Conservation (phyloP, 176 grass and related monocot species). For the Avena sativa region DNA sequence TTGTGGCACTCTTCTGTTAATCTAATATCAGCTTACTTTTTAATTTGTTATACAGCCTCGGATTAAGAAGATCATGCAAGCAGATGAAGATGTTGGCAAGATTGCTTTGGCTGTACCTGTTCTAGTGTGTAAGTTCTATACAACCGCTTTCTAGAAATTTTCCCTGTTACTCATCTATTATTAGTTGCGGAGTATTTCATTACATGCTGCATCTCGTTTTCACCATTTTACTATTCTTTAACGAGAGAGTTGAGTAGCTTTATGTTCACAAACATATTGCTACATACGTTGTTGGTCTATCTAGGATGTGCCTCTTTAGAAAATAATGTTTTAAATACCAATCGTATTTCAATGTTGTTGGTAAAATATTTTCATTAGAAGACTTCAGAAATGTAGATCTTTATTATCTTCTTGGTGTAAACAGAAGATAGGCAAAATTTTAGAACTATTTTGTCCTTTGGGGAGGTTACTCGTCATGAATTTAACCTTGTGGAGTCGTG, state of each 20-base stretch:
- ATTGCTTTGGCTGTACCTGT: slow-evolving; percentile 94
- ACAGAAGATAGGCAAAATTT: neutral
- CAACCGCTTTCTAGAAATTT: slow-evolving; percentile 1
- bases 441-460: neutral
- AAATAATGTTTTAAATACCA: slow-evolving; percentile 8
- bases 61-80: slow-evolving; percentile 99
- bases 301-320: neutral
- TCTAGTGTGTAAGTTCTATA: slow-evolving; percentile 90
- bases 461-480: neutral
- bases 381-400: neutral
- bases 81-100: slow-evolving; percentile 97
- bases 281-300: neutral
- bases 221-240: neutral
- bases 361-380: slow-evolving; percentile 12
- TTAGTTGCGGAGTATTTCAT: neutral
- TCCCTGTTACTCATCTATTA: neutral
- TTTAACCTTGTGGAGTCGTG: neutral
- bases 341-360: neutral
- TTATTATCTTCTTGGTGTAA: neutral
- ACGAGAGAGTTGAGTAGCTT: neutral
- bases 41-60: slow-evolving; percentile 60
- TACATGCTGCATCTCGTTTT: slow-evolving; percentile 12
- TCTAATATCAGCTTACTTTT: slow-evolving; percentile 30
- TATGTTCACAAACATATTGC: slow-evolving; percentile 29
- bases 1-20: neutral